These are phyloP conservation scores for Erysimum cheiranthoides DNA, from an alignment of 345 rosid genomes.

Conservation along the genomic window DNA sequence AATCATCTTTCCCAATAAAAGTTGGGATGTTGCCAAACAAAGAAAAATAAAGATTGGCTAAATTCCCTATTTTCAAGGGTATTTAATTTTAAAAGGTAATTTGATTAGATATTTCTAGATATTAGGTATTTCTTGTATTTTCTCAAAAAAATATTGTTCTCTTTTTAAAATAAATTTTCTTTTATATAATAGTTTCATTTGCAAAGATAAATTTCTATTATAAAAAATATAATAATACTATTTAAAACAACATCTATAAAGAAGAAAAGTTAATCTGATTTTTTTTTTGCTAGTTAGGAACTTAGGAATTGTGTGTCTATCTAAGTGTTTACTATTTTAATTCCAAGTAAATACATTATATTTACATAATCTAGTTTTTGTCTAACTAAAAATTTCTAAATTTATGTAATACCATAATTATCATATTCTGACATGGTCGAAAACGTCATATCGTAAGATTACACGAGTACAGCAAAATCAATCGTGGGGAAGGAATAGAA, in stretches of 20 bases:
- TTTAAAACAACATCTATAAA: too few relatives aligned
- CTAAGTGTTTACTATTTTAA: too few relatives aligned
- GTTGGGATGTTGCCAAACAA: neutral
- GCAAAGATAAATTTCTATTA: too few relatives aligned
- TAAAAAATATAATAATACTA: too few relatives aligned
- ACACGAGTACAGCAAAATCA: constrained; percentile 17
- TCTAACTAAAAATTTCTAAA: neutral
- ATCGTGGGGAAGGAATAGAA: constrained; percentile 15
- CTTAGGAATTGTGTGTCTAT: too few relatives aligned
- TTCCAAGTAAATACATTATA: too few relatives aligned
- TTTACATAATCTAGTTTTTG: too few relatives aligned
- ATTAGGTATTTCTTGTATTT: neutral
- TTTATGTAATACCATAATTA: neutral
- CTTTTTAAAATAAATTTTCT: too few relatives aligned
- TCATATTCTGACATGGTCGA: constrained; percentile 19
- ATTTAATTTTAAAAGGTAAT: neutral
- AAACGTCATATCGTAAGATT: constrained; percentile 22
- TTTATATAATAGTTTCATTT: neutral
- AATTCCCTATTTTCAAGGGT: neutral
- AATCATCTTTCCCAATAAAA: neutral
- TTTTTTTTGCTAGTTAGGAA: too few relatives aligned
- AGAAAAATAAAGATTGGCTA: neutral
- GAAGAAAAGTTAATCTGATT: neutral
- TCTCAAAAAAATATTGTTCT: too few relatives aligned
- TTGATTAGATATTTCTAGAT: neutral